These are phyloP conservation scores for Guyanaporus albipodus DNA, from an alignment of 768 basidiomycete species.

Conservation along the genomic window DNA sequence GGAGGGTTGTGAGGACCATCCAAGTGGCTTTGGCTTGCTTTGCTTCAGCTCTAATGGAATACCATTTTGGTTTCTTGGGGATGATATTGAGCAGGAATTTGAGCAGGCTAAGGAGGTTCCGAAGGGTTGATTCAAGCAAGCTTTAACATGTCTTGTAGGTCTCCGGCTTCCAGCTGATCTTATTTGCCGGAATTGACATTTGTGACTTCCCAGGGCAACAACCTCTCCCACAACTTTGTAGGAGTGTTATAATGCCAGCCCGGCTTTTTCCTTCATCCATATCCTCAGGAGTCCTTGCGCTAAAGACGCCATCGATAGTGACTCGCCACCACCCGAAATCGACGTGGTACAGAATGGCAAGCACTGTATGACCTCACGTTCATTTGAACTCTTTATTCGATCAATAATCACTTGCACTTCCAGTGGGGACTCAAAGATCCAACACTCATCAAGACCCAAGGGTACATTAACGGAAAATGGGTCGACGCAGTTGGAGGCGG, in stretches of 20 bases:
- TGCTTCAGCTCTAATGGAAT: too few relatives aligned
- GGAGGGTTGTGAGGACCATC: too few relatives aligned
- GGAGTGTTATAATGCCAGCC: slow-evolving; percentile 11
- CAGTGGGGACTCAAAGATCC: slow-evolving; percentile 79
- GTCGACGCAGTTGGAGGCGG: slow-evolving; percentile 71
- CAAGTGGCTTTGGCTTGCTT: too few relatives aligned
- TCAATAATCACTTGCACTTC: background rate
- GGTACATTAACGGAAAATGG: slow-evolving; percentile 83
- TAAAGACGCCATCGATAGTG: slow-evolving; percentile 8
- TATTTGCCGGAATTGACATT: too few relatives aligned
- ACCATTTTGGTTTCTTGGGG: too few relatives aligned
- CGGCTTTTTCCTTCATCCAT: slow-evolving; percentile 13
- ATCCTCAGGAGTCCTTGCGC: slow-evolving; percentile 19
- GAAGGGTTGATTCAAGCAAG: too few relatives aligned
- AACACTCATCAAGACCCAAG: slow-evolving; percentile 69
- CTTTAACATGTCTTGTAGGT: too few relatives aligned
- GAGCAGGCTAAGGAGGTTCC: too few relatives aligned
- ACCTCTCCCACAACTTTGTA: background rate
- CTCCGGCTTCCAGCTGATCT: too few relatives aligned
- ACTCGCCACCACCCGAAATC: slow-evolving; percentile 4
- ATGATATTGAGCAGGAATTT: too few relatives aligned
- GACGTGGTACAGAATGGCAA: slow-evolving; percentile 49
- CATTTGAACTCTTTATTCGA: background rate
- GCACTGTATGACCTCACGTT: slow-evolving; percentile 39
- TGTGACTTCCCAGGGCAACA: too few relatives aligned